phyloP scores from a whole-genome alignment of 345 rosid genomes.

The Anacardium occidentale region DNA sequence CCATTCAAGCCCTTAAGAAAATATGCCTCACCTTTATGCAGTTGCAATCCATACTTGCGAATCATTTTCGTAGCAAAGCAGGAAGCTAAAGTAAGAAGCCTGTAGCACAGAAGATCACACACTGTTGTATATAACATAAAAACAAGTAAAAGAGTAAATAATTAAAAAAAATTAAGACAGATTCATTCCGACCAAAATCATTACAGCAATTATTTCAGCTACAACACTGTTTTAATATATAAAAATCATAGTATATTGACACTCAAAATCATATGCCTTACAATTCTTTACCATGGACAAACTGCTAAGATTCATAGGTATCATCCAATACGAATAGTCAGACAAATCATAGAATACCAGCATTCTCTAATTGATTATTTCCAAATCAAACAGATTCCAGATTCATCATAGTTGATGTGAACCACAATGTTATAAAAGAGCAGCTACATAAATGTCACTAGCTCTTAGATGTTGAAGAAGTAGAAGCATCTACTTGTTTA shows the following conservation, averaged over 20 bases:
- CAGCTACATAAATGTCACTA: neutral
- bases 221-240: neutral
- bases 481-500: neutral
- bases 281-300: slow-evolving; percentile 1
- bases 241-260: slow-evolving; percentile 7
- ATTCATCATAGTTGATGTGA: neutral
- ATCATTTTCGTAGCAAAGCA: slow-evolving; percentile 83
- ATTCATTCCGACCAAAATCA: slow-evolving; percentile 4
- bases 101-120: slow-evolving; percentile 36
- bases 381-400: slow-evolving; percentile 1
- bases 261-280: neutral
- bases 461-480: neutral
- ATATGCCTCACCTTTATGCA: slow-evolving; percentile 51
- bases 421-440: slow-evolving; percentile 4
- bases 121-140: neutral
- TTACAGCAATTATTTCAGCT: slow-evolving; percentile 13
- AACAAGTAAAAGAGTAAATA: neutral
- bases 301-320: neutral
- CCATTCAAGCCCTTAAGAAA: slow-evolving; percentile 34
- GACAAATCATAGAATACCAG: neutral
- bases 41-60: slow-evolving; percentile 61
- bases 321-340: neutral
- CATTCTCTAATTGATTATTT: neutral
- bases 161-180: neutral
- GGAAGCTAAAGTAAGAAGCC: slow-evolving; percentile 82